Evolutionary conservation across 495 filamentous ascomycete species (phyloP).

Genomic region (Penicillium chermesinum): DNA sequence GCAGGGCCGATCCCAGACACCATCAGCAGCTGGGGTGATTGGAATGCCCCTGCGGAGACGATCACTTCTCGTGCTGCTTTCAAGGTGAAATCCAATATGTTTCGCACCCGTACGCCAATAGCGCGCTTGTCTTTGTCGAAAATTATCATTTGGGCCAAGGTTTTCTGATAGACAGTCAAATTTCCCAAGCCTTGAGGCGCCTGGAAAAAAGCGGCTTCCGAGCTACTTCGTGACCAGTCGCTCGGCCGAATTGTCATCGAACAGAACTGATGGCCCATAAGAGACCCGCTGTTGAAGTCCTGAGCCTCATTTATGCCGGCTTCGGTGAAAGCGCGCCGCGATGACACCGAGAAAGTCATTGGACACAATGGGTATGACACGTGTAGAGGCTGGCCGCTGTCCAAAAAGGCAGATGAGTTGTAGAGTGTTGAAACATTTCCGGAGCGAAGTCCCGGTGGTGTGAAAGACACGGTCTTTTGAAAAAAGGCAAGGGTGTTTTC

Average conservation of each 20-base stretch:
- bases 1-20: slow-evolving; percentile 41
- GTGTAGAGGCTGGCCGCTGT: slow-evolving; percentile 25
- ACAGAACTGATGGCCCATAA: slow-evolving; percentile 37
- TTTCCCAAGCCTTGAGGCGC: background rate
- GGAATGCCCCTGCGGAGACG: slow-evolving; percentile 9
- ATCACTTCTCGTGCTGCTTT: slow-evolving; percentile 11
- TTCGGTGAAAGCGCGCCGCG: slow-evolving; percentile 18
- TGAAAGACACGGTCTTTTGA: slow-evolving; percentile 31
- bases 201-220: slow-evolving; percentile 32
- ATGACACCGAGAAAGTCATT: slow-evolving; percentile 31
- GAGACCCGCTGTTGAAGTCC: slow-evolving; percentile 34
- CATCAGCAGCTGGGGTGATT: slow-evolving; percentile 11
- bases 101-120: slow-evolving; percentile 1
- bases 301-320: slow-evolving; percentile 22
- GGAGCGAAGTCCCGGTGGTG: slow-evolving; percentile 16
- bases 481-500: slow-evolving; percentile 41
- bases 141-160: slow-evolving; percentile 2
- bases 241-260: slow-evolving; percentile 30
- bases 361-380: slow-evolving; percentile 29
- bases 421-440: slow-evolving; percentile 19
- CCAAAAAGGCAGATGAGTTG: slow-evolving; percentile 23
- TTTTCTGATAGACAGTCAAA: slow-evolving; percentile 10
- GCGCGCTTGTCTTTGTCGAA: slow-evolving; percentile 6
- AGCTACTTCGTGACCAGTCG: slow-evolving; percentile 32
- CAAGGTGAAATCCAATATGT: slow-evolving; percentile 6